Base-by-base conservation (phyloP, 306 rosid species). In the Begonia fuchsioides region DNA sequence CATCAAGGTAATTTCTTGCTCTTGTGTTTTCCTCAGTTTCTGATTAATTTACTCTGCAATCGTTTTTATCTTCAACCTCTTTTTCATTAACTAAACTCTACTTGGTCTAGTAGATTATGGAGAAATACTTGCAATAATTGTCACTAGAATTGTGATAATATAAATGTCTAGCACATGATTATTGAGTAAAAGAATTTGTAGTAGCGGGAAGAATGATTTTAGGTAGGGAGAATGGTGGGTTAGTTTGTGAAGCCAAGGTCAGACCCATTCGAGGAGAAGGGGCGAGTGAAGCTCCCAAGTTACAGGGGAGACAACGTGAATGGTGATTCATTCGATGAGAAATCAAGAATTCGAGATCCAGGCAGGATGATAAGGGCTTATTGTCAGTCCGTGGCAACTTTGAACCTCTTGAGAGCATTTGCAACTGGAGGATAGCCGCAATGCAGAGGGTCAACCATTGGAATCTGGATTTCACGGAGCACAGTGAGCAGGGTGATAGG, bases 161-260 rank as follows among this genome's bases (percentile, higher is more conserved):
- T n/a, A 26, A 32, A 35, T 52, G 15, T 12, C 13, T n/a, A 41
- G 44, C 13, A 6, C 38, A 43, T 11, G 12, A 18, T 55, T 44
- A 20, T 20, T 20, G 32, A 20, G 6, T 20, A 3, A 26, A 26
- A 26, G 35, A 26, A 26, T 26, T 26, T 26, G 35, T 26, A 26
- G 4, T 9, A 20, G 12, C 6, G n/a, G 32, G 9, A 26, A 20
- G 43, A 44, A 11, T 32, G 12, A 44, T 56, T 56, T 15, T 44
- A 69, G 75, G 75, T 69, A 15, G 74, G 74, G 39, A 69, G 74
- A 63, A 69, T 69, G 74, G 74, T 69, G 43, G 74, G 74, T 57
- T 66, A 69, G 69, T 69, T 69, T 69, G 74, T 69, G 7, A 69
- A 69, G 69, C 74, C 74, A 9, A 58, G 74, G 54, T 69, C 74